phyloP scores from a whole-genome alignment of 768 basidiomycete genomes.

The Phanerochaete carnosa region DNA sequence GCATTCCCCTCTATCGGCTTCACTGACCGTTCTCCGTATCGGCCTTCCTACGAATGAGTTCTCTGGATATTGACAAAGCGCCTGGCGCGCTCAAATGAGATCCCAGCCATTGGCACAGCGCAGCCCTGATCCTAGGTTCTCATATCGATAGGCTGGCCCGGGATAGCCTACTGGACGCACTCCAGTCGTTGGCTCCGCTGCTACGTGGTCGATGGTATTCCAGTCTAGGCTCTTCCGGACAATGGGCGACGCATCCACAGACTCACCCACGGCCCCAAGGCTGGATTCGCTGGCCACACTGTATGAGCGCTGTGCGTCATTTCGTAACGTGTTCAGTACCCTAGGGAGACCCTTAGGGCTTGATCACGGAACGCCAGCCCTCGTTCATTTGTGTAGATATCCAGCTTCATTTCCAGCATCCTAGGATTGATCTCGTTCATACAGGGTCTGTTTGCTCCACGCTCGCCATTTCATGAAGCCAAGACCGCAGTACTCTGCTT shows the following conservation, averaged over 20 bases:
- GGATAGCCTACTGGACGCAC: neutral
- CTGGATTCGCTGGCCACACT: neutral
- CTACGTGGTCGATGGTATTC: neutral
- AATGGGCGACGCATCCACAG: neutral
- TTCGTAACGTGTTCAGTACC: neutral
- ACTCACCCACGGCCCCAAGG: neutral
- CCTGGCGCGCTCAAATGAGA: neutral
- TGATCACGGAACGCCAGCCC: neutral
- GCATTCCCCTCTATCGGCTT: neutral
- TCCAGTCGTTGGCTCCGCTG: neutral
- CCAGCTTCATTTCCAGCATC: neutral
- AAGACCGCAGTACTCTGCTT: neutral
- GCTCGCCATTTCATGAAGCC: neutral
- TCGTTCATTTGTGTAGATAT: neutral
- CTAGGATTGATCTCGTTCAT: neutral
- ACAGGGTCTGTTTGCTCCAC: neutral
- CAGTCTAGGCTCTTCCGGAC: neutral
- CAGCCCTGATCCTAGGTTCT: neutral
- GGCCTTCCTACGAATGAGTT: neutral
- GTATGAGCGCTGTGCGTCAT: neutral
- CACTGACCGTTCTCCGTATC: neutral
- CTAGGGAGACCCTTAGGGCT: neutral
- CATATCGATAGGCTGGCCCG: constrained; percentile 1
- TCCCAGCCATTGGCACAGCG: neutral
- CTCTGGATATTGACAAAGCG: neutral